Evolutionary conservation across 768 basidiomycete genomes (phyloP).

Genomic region (Tephrocybe sp.): DNA sequence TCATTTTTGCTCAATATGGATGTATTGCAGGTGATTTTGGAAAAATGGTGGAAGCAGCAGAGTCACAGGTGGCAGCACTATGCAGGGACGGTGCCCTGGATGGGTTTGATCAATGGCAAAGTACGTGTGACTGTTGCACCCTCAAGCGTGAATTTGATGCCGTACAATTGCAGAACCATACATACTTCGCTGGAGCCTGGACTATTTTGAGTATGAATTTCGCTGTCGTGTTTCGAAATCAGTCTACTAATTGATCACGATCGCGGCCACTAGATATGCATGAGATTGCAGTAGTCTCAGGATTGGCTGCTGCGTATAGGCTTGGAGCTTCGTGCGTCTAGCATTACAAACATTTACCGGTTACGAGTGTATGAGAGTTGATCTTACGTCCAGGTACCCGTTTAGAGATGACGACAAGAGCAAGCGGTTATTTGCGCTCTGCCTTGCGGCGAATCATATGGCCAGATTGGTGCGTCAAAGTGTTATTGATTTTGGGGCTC

Average conservation of each 20-base stretch:
- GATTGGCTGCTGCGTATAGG: conserved; percentile 34
- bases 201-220: conserved; percentile 27
- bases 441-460: conserved; percentile 25
- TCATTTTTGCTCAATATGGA: background rate
- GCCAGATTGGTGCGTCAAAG: conserved; percentile 13
- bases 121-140: conserved; percentile 7
- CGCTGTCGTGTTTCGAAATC: background rate
- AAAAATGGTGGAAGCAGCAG: conserved; percentile 55
- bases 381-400: conserved; percentile 22
- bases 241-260: background rate
- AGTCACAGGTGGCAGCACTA: conserved; percentile 49
- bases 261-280: conserved; percentile 27
- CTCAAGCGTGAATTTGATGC: too few relatives aligned
- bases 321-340: conserved; percentile 31
- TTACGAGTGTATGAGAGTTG: background rate
- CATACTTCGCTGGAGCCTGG: conserved; percentile 36
- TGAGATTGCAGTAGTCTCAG: conserved; percentile 36
- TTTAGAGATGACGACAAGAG: conserved; percentile 29
- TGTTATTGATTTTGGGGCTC: background rate
- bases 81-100: conserved; percentile 33
- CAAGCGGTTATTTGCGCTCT: conserved; percentile 26
- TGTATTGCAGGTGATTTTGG: conserved; percentile 27
- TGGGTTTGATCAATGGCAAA: conserved; percentile 35
- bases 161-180: conserved; percentile 21
- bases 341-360: too few relatives aligned